A percentile compares a stretch with the other conserved stretches of the same genome.
These are phyloP conservation scores for Teratosphaeria epicoccoides DNA, from an alignment of 2,329 filamentous ascomycete genomes.

Conservation along the genomic window DNA sequence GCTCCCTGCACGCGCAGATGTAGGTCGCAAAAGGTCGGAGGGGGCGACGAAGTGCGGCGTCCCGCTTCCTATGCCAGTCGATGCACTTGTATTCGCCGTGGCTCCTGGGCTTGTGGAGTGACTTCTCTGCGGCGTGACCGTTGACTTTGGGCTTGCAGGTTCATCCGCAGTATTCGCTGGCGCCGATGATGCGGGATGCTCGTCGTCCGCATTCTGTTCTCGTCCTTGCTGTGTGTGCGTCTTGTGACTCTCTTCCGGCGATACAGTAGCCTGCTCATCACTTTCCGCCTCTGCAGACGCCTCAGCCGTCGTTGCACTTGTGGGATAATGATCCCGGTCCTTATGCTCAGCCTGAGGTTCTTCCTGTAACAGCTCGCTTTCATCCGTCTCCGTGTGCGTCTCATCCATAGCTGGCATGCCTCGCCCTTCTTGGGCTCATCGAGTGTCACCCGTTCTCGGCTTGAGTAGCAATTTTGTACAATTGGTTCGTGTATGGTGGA, in stretches of 20 bases:
- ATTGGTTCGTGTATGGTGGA: neutral
- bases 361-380: neutral
- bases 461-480: neutral
- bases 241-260: neutral
- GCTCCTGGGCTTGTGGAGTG: neutral
- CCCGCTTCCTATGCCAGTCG: constrained; percentile 2
- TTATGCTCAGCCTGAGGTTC: neutral
- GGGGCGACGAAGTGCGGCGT: constrained; percentile 28
- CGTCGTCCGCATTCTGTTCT: neutral
- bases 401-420: neutral
- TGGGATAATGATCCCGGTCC: neutral
- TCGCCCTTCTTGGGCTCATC: neutral
- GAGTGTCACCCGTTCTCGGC: neutral
- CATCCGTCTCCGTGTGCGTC: neutral
- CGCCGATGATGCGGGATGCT: neutral
- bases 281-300: neutral
- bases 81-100: neutral
- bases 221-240: neutral
- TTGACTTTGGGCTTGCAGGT: neutral
- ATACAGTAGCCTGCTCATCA: neutral
- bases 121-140: neutral
- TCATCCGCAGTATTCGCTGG: neutral
- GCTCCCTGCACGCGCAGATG: neutral
- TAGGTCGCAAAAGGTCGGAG: constrained; percentile 26
- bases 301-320: neutral